phyloP scores from a whole-genome alignment of 225 moss, liverwort and hornwort species.

The Thuidium tamariscinum region DNA sequence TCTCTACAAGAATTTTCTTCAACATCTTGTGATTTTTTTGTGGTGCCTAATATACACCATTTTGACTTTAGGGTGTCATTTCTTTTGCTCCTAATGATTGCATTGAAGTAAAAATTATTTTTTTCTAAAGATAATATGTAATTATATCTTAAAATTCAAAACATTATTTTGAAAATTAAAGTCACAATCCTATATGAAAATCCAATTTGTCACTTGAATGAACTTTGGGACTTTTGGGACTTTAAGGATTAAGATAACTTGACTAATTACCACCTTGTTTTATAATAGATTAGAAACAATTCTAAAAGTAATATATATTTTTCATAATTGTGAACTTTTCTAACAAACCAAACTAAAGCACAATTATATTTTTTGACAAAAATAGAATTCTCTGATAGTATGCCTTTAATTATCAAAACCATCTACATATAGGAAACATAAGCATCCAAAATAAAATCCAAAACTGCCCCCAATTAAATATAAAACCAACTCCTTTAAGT shows the following conservation, averaged over 20 bases:
- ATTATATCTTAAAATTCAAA: background rate
- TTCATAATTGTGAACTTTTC: background rate
- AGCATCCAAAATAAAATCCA: background rate
- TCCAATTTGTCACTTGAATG: rapidly evolving
- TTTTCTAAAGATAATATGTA: rapidly evolving
- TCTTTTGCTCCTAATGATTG: rapidly evolving
- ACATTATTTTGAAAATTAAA: background rate
- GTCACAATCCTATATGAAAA: background rate
- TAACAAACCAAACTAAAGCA: background rate
- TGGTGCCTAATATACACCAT: rapidly evolving
- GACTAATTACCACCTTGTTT: background rate
- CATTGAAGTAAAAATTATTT: background rate
- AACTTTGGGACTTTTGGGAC: background rate
- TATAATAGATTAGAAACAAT: background rate
- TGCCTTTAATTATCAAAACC: background rate
- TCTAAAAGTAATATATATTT: background rate
- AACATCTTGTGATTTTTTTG: background rate
- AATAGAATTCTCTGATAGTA: background rate
- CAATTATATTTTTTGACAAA: background rate
- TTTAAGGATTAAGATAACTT: background rate
- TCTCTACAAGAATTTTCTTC: background rate
- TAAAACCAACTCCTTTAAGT: background rate
- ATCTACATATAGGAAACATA: rapidly evolving
- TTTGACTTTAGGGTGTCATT: background rate
- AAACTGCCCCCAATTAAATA: background rate